These are phyloP conservation scores for Penicillium roqueforti DNA, from an alignment of 495 filamentous ascomycete genomes.

Conservation along the genomic window DNA sequence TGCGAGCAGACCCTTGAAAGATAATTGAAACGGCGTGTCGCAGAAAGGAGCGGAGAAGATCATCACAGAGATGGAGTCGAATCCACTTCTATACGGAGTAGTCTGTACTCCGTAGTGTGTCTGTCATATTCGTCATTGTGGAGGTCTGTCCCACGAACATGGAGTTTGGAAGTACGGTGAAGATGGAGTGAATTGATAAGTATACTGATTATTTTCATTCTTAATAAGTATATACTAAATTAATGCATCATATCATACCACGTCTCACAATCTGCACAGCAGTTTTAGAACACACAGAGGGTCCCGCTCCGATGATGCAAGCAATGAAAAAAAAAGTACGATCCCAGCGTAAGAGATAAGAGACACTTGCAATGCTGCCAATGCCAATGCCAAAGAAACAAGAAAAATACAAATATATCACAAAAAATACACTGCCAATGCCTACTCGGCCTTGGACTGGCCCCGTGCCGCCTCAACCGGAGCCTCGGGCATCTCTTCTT, in stretches of 20 bases:
- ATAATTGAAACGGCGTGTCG: not conserved
- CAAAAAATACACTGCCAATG: not conserved
- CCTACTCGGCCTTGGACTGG: conserved; percentile 13
- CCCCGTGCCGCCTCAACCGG: conserved; percentile 13
- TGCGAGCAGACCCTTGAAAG: too few species aligned
- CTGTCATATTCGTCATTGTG: conserved; percentile 18
- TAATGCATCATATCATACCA: conserved; percentile 9
- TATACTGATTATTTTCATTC: not conserved
- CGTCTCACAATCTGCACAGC: conserved; percentile 15
- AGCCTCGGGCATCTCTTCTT: conserved; percentile 23
- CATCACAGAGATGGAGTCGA: conserved; percentile 9
- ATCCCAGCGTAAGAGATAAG: not conserved
- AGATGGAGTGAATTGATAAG: too few species aligned
- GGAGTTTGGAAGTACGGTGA: too few species aligned
- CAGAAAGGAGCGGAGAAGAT: conserved; percentile 7
- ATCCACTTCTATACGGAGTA: too few species aligned
- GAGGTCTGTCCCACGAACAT: conserved; percentile 21
- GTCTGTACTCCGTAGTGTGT: too few species aligned
- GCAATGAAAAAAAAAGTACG: not conserved
- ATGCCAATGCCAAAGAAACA: not conserved
- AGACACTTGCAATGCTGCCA: not conserved
- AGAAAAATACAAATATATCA: not conserved
- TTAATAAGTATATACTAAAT: conserved; percentile 6
- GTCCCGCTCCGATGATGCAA: conserved; percentile 3
- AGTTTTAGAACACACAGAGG: conserved; percentile 5